These are phyloP conservation scores for Magnaporthiopsis incrustans DNA, from an alignment of 2,329 filamentous ascomycete species.

Conservation along the genomic window DNA sequence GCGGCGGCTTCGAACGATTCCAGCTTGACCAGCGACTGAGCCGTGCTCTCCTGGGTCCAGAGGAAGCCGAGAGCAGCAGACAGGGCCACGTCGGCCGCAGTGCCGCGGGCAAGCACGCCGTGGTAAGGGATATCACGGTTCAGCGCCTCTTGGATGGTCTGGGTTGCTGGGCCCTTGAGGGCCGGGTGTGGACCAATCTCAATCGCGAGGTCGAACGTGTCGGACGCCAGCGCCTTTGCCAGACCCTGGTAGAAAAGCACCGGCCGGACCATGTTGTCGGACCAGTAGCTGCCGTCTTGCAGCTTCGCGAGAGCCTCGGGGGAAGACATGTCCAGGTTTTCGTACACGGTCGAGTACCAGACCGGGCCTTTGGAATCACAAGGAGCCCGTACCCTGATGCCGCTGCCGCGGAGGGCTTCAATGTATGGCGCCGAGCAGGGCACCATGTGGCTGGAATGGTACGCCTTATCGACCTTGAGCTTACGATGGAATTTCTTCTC, in stretches of 20 bases:
- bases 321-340: slow-evolving; percentile 8
- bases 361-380: slow-evolving; percentile 31
- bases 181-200: slow-evolving; percentile 32
- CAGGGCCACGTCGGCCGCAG: neutral
- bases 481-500: slow-evolving; percentile 9
- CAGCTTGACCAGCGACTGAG: slow-evolving; percentile 10
- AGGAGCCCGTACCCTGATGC: neutral
- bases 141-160: slow-evolving; percentile 23
- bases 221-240: slow-evolving; percentile 14
- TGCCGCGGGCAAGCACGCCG: neutral
- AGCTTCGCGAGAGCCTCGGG: slow-evolving; percentile 18
- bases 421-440: neutral
- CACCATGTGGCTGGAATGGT: slow-evolving; percentile 25
- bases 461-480: slow-evolving; percentile 23
- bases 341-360: slow-evolving; percentile 4
- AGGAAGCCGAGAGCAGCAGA: neutral
- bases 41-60: slow-evolving; percentile 9
- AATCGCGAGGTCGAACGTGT: slow-evolving; percentile 27
- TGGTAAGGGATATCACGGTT: neutral
- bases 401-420: neutral
- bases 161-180: slow-evolving; percentile 23
- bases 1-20: slow-evolving; percentile 18
- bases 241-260: slow-evolving; percentile 37
- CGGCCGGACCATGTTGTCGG: slow-evolving; percentile 33
- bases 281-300: slow-evolving; percentile 31